phyloP scores from a whole-genome alignment of 169 alveolate genomes.

The Eimeria tenella region DNA sequence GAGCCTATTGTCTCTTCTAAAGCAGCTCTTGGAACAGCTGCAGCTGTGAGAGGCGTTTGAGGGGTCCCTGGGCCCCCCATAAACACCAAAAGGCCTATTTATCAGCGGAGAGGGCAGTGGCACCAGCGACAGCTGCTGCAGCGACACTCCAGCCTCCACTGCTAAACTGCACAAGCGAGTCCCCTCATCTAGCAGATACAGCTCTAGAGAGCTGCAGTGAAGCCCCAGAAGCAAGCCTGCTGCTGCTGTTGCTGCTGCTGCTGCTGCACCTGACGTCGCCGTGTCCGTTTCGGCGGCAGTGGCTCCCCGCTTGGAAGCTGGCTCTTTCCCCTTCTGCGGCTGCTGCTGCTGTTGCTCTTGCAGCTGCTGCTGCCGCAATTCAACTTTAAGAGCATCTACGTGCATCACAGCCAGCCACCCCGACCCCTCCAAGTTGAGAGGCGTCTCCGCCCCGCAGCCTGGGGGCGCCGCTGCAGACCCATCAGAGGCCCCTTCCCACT shows the following conservation, averaged over 20 bases:
- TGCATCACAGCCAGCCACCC: slow-evolving; percentile 69
- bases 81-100: slow-evolving; percentile 2
- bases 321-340: neutral
- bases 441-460: neutral
- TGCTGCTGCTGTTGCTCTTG: slow-evolving; percentile 45
- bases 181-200: slow-evolving; percentile 33
- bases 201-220: slow-evolving; percentile 1
- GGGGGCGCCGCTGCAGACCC: neutral
- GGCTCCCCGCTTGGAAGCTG: neutral
- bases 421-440: slow-evolving; percentile 18
- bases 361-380: slow-evolving; percentile 14
- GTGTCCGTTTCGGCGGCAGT: neutral
- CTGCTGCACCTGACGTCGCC: neutral
- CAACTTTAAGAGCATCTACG: neutral
- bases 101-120: slow-evolving; percentile 51
- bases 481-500: neutral
- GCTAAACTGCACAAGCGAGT: slow-evolving; percentile 4
- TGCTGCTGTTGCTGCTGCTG: slow-evolving; percentile 39
- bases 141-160: slow-evolving; percentile 16
- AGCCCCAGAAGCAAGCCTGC: neutral
- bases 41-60: neutral
- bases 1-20: neutral
- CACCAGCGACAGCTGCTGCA: slow-evolving; percentile 48
- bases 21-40: neutral
- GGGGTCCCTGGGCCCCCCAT: slow-evolving; percentile 21